Evolutionary conservation across 495 filamentous ascomycete species (phyloP).

Genomic region (Xylaria bambusicola): DNA sequence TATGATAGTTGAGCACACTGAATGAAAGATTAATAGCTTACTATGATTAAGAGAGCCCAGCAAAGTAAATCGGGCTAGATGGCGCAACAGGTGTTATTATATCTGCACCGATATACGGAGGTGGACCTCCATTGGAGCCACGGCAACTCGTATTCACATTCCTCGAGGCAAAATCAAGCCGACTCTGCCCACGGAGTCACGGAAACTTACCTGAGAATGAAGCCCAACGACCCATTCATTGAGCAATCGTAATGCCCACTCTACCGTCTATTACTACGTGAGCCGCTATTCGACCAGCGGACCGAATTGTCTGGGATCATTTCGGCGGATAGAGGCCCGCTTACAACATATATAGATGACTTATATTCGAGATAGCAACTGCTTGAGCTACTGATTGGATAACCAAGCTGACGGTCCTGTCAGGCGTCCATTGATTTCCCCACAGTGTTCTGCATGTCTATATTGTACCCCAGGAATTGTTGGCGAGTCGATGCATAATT

Average conservation of each 20-base stretch:
- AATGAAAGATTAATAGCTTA: background rate
- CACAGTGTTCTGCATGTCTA: slow-evolving; percentile 8
- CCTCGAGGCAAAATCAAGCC: background rate
- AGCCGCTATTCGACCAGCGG: background rate
- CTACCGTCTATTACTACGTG: background rate
- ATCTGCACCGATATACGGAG: background rate
- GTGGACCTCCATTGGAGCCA: background rate
- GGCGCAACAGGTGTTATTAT: background rate
- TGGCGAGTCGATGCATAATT: background rate
- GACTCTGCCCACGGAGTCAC: background rate
- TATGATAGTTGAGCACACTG: slow-evolving; percentile 11
- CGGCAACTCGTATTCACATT: background rate
- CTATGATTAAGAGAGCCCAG: too few relatives aligned
- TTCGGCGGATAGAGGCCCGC: slow-evolving; percentile 9
- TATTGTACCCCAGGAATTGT: slow-evolving; percentile 10
- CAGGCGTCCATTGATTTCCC: slow-evolving; percentile 14
- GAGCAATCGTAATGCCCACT: background rate
- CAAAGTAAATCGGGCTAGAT: too few relatives aligned
- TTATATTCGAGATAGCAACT: background rate
- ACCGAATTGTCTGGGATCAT: background rate
- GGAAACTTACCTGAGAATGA: background rate
- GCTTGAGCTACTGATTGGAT: background rate
- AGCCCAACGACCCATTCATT: too few relatives aligned
- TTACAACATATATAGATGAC: background rate
- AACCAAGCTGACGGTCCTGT: slow-evolving; percentile 1